Conservation (phyloP, 2,329 filamentous ascomycete genomes). For the Fusarium newnesense region DNA sequence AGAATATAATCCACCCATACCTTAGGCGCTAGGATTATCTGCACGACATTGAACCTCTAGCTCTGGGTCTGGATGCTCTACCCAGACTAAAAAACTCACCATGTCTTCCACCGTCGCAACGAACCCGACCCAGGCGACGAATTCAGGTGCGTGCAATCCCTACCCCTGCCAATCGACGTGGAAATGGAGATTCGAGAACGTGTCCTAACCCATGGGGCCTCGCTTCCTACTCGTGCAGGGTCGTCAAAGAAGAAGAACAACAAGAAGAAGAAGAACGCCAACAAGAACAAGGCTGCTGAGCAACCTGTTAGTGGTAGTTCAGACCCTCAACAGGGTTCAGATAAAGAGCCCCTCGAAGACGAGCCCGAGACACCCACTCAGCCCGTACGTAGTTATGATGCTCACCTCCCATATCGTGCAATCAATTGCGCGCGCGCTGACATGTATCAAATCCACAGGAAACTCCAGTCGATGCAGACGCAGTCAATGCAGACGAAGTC, state of each 20-base stretch:
- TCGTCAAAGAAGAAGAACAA: constrained; percentile 66
- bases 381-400: constrained; percentile 43
- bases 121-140: constrained; percentile 50
- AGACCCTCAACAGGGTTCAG: constrained; percentile 48
- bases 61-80: constrained; percentile 32
- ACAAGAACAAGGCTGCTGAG: constrained; percentile 57
- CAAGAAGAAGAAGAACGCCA: constrained; percentile 68
- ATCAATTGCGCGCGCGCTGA: constrained; percentile 37
- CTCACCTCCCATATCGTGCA: constrained; percentile 17
- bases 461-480: constrained; percentile 38
- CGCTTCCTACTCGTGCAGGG: constrained; percentile 43
- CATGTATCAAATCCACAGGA: constrained; percentile 43
- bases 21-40: constrained; percentile 22
- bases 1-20: neutral
- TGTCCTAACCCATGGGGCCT: constrained; percentile 46
- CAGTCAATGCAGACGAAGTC: constrained; percentile 30
- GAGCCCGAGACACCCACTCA: constrained; percentile 55
- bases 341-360: constrained; percentile 57
- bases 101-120: constrained; percentile 55
- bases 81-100: constrained; percentile 35
- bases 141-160: constrained; percentile 49
- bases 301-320: constrained; percentile 50
- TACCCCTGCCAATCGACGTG: constrained; percentile 39
- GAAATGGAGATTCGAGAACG: constrained; percentile 41
- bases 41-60: constrained; percentile 28